Evolutionary conservation across 2,329 filamentous ascomycete genomes (phyloP), one percentile per base, ranked within the genome.

Genomic region (Albophoma yamanashiensis): DNA sequence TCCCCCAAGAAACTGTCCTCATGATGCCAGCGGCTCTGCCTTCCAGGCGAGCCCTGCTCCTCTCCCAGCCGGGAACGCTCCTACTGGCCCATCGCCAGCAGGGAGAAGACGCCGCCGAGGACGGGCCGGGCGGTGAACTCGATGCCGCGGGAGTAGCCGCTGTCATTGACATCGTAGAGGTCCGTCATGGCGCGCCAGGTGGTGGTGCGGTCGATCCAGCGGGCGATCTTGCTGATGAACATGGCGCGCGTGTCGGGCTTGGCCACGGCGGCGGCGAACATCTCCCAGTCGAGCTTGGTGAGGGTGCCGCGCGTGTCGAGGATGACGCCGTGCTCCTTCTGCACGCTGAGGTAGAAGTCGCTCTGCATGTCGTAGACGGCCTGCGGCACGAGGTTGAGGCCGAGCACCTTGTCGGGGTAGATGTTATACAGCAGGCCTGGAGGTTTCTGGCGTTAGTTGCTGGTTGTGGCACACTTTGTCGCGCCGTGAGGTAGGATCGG

Each of bases 221-320:
- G 76, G 2, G 88, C 88, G 53, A 93, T 81, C 42, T 83, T 81
- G 56, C 83, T 77, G 58, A 93, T 78, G 66, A 96, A 89, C 70
- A 86, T 79, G 14, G 79, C 74, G 59, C 85, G 80, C 1, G 88
- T 88, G 38, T 78, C 73, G 58, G 78, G 72, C 50, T 79, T 80
- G 0, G 89, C 82, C 14, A 92, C 86, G 12, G 91, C 88, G n/a
- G 91, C 91, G 6, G 85, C 84, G 75, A 92, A 92, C 71, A 94
- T 85, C 70, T 92, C 86, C 91, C 91, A 96, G 76, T 96, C 91
- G 0, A 84, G 85, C 76, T 96, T 96, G 63, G 90, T 89, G 76
- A 91, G 93, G 1, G 87, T 77, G 74, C 94, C 89, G 56, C 91
- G 85, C 55, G 84, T 88, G 75, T 96, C 91, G 12, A 96, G 84